Base-by-base conservation (phyloP, 164 flowering plant genomes). In the Magnolia changhungtana region DNA sequence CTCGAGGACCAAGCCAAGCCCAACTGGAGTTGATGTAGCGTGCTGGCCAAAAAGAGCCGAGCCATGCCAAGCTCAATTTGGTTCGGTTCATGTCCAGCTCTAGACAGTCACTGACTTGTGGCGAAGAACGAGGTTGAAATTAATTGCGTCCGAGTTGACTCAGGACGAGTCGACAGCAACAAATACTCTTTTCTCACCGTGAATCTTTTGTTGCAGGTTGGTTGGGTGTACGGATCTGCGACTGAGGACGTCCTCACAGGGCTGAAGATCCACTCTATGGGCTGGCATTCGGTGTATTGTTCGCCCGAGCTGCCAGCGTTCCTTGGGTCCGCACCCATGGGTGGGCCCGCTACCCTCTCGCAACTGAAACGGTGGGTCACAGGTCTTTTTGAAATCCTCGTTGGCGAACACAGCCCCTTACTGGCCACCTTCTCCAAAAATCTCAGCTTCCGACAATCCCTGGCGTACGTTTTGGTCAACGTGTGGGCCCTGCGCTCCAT, bases 351-450 rank as follows among this genome's bases (percentile, higher is more conserved):
- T 0, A n/a, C 81, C 50, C 2, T 87, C 83, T 70, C 69, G 27
- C 94, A 90, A 74, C 77, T 73, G 69, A 88, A 88, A 77, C 83
- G 96, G 75, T 90, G 96, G 96, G 71, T 83, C 76, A 83, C 87
- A 0, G 96, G 96, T 16, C 69, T 88, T 2, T 78, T 88, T 9
- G 93, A 90, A 81, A 79, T 88, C 63, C 74, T 88, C 1, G 45
- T 87, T 76, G 72, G 81, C 73, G 52, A 29, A 10, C 77, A 78
- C 23, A 85, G 76, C 76, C 93, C 93, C 19, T 31, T 88, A n/a
- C 0, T 79, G 5, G 77, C 51, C 14, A 51, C 76, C 13, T 24
- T 85, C 74, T 78, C 70, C 4, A 77, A 31, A 2, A 84, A 85
- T 69, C 84, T 89, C 75, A 76, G 76, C 21, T 81, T 90, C n/a